These are phyloP conservation scores for Penicillium sp. DNA, from an alignment of 2,329 filamentous ascomycete genomes.

Conservation along the genomic window DNA sequence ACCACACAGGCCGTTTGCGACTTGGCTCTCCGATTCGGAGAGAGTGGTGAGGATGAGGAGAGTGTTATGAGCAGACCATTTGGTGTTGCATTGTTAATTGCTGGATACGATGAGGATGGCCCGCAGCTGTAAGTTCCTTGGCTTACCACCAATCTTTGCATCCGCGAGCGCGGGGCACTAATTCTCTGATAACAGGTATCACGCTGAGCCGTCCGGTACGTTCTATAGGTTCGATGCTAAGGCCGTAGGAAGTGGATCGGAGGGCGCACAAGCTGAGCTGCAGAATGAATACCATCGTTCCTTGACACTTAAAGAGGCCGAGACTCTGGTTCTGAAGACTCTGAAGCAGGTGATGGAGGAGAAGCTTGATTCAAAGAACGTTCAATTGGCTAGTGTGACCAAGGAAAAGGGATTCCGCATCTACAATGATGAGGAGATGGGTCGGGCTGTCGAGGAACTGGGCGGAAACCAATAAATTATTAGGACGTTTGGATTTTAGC, in stretches of 20 bases:
- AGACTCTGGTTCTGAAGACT: conserved; percentile 94
- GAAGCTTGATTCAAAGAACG: conserved; percentile 98
- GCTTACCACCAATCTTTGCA: background rate
- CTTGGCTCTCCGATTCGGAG: conserved; percentile 91
- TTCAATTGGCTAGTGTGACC: conserved; percentile 95
- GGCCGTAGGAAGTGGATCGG: conserved; percentile 95
- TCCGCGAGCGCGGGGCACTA: background rate
- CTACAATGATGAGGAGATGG: conserved; percentile 98
- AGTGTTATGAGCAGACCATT: conserved; percentile 98
- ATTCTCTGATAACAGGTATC: conserved; percentile 64
- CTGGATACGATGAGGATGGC: conserved; percentile 95
- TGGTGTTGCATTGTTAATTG: conserved; percentile 93
- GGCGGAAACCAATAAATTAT: conserved; percentile 47
- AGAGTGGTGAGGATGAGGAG: conserved; percentile 96
- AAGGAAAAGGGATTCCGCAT: conserved; percentile 98
- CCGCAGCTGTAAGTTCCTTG: conserved; percentile 71
- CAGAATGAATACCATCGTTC: conserved; percentile 99
- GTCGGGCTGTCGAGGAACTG: conserved; percentile 78
- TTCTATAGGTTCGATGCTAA: conserved; percentile 99
- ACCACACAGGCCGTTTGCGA: conserved; percentile 99
- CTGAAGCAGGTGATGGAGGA: conserved; percentile 99
- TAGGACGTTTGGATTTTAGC: conserved; percentile 18
- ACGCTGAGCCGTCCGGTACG: conserved; percentile 95
- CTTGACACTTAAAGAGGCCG: conserved; percentile 86
- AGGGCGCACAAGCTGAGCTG: conserved; percentile 95